phyloP scores from a whole-genome alignment of 164 flowering plant species.

The Chimonanthus salicifolius region DNA sequence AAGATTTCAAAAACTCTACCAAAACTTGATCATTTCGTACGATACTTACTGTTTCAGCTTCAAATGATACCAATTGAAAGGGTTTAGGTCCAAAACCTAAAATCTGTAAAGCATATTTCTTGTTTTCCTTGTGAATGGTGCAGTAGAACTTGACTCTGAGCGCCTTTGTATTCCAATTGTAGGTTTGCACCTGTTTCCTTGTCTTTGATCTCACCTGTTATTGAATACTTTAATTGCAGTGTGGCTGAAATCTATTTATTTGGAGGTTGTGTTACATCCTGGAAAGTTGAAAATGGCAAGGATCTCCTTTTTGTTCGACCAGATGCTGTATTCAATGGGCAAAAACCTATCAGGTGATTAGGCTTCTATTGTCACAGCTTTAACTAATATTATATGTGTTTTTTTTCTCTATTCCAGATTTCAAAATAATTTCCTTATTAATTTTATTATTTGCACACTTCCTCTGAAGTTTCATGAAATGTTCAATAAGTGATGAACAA shows the following conservation, averaged over 20 bases:
- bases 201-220: not conserved
- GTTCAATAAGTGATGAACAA: not conserved
- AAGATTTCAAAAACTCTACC: too few species aligned
- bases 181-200: too few species aligned
- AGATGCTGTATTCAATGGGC: constrained; percentile 86
- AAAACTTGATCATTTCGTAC: too few species aligned
- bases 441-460: not conserved
- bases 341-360: constrained; percentile 90
- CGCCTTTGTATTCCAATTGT: not conserved
- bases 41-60: not conserved
- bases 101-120: too few species aligned
- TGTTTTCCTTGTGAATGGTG: too few species aligned
- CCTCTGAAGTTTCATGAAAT: not conserved
- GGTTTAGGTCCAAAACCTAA: not conserved
- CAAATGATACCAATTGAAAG: not conserved
- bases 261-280: constrained; percentile 90
- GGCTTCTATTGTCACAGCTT: not conserved
- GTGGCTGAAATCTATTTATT: constrained; percentile 81
- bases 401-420: not conserved
- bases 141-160: not conserved
- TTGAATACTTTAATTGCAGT: constrained; percentile 32
- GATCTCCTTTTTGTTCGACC: constrained; percentile 93
- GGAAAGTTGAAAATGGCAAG: constrained; percentile 71
- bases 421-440: not conserved
- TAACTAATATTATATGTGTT: not conserved